Percentiles rank a stretch among this genome's conserved stretches.
Conservation (phyloP, 2,329 filamentous ascomycete species). For the Rhytidhysteron rufulum region DNA sequence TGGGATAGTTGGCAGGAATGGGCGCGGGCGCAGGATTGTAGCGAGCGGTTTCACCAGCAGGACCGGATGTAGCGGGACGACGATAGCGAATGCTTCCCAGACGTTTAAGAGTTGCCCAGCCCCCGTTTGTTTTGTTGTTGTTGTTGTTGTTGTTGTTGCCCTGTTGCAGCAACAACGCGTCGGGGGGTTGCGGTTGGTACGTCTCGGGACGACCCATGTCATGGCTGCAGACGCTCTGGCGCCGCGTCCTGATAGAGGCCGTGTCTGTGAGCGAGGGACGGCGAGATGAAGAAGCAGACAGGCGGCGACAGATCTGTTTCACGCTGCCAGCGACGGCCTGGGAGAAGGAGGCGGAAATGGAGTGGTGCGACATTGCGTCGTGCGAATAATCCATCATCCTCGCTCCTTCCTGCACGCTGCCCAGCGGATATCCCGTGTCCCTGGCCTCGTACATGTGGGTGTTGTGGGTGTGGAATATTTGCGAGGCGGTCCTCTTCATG, state of each 20-base stretch:
- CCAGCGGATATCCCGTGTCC: conserved; percentile 20
- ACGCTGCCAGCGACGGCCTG: conserved; percentile 24
- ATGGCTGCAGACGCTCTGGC: too few species aligned
- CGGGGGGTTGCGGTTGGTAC: conserved; percentile 6
- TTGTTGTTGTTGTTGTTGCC: too few species aligned
- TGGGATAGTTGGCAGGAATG: conserved; percentile 15
- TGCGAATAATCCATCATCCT: conserved; percentile 8
- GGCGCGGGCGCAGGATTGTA: conserved; percentile 22
- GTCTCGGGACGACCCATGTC: conserved; percentile 21
- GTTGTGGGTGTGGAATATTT: conserved; percentile 24
- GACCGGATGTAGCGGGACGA: conserved; percentile 24
- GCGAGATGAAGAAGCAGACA: conserved; percentile 28
- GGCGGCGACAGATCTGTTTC: conserved; percentile 30
- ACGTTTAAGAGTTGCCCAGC: background rate
- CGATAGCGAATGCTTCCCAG: conserved; percentile 27
- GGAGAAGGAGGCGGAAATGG: conserved; percentile 24
- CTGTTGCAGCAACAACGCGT: too few species aligned
- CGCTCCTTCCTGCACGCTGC: conserved; percentile 27
- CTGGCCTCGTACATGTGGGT: conserved; percentile 19
- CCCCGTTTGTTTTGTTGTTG: conserved; percentile 3
- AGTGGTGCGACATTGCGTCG: conserved; percentile 17
- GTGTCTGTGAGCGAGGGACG: conserved; percentile 20
- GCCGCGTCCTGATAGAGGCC: background rate
- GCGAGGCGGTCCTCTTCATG: conserved; percentile 36
- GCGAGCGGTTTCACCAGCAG: conserved; percentile 20